Percentiles rank a stretch among this genome's conserved stretches.
Evolutionary conservation across 805 yeast genomes (phyloP).

Genomic region (Kodamaea nitidulidarum): DNA sequence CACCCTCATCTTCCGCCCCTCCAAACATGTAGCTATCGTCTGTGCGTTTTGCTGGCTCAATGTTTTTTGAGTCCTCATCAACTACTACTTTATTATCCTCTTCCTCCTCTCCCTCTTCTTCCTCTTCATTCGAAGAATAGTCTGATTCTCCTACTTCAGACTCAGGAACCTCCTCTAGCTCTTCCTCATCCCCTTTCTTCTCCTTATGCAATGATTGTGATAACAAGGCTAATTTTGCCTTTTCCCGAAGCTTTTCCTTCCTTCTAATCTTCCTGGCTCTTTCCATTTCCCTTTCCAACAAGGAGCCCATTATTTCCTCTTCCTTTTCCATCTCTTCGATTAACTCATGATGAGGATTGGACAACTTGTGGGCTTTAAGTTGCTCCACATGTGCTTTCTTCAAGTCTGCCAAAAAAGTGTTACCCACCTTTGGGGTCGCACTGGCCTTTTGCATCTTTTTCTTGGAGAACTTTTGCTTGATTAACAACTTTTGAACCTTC

Average conservation of each 20-base stretch:
- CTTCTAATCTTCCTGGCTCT: slow-evolving; percentile 44
- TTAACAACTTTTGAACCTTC: slow-evolving; percentile 28
- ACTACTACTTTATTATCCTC: slow-evolving; percentile 1
- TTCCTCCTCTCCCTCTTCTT: slow-evolving; percentile 13
- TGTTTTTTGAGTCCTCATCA: slow-evolving; percentile 10
- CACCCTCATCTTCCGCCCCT: slow-evolving; percentile 10
- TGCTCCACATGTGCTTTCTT: slow-evolving; percentile 46
- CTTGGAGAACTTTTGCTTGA: slow-evolving; percentile 31
- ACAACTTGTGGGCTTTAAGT: slow-evolving; percentile 21
- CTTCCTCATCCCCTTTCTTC: slow-evolving; percentile 10
- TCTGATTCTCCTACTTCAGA: slow-evolving; percentile 18
- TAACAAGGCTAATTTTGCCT: slow-evolving; percentile 32
- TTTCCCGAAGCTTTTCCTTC: slow-evolving; percentile 37
- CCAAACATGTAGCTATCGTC: slow-evolving; percentile 33
- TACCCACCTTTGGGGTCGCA: slow-evolving; percentile 12
- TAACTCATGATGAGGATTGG: slow-evolving; percentile 25
- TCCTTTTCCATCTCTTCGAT: slow-evolving; percentile 38
- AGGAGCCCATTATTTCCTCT: slow-evolving; percentile 41
- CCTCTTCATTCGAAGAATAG: slow-evolving; percentile 15
- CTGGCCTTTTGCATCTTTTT: slow-evolving; percentile 15
- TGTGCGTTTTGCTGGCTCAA: slow-evolving; percentile 4
- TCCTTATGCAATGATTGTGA: slow-evolving; percentile 12
- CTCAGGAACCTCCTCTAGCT: slow-evolving; percentile 19
- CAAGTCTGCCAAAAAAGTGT: slow-evolving; percentile 32
- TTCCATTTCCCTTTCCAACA: slow-evolving; percentile 49